Evolutionary conservation across 805 yeast species (phyloP), one percentile per base, ranked within the genome.

Genomic region (Myxozyma udenii): DNA sequence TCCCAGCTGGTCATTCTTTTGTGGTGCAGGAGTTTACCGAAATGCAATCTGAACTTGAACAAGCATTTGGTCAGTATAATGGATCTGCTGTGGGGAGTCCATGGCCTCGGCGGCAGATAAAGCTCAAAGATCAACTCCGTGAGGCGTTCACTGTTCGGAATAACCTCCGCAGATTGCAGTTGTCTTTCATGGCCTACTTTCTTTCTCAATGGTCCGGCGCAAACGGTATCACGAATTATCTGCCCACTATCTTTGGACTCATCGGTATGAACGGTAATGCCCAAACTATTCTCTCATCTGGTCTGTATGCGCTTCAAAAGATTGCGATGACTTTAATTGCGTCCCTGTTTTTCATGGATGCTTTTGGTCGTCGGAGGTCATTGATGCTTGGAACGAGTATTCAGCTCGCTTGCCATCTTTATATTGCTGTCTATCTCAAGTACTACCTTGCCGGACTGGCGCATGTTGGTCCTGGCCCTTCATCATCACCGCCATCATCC

Each of bases 161-260:
- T 11, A 49, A 49, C 25, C 26, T 44, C 16, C 48, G 48, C 11
- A 47, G 53, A 3, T 22, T 48, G 1, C 36, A 26, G 16, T 23
- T 48, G 21, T 36, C 52, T 2, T 43, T 48, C 23, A 48, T 48
- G 52, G 38, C 52, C 32, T 48, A 48, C 22, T 48, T 48, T 30
- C 48, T 48, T 11, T 46, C 52, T 11, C 52, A 48, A 19, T 48
- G 47, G 48, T 48, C 52, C 6, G 52, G 52, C 16, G 52, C 52
- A 19, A 48, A 48, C 22, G 52, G 45, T 14, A 37, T 48, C 41
- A 48, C 52, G 4, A 48, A 48, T 19, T 48, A 48, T 22, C 26
- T 48, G n/a, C 52, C 52, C 18, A 42, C 48, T n/a, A 48, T 48
- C 22, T 48, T 48, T 28, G 52, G 44, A 5, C 21, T 48, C 3